Evolutionary conservation across 2,329 filamentous ascomycete genomes (phyloP), one percentile per base, ranked within the genome.

Genomic region (Pseudogymnoascus sp.): DNA sequence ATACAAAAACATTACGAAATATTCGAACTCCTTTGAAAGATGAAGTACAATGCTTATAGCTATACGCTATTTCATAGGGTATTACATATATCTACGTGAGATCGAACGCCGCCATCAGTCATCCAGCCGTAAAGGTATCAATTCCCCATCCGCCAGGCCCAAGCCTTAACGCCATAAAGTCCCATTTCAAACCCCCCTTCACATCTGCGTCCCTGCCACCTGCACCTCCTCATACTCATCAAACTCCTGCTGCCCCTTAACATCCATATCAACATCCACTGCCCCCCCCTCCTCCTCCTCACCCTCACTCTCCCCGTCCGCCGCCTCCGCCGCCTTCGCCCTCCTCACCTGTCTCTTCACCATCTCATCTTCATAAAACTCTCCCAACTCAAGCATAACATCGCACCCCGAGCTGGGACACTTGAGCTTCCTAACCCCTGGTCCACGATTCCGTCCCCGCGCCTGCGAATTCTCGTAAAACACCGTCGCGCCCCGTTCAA

Each of bases 361-460:
- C 12, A 82, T 72, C 43, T 78, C 75, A 66, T 89, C 85, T 15
- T 77, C 74, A 62, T 77, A 79, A 61, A 88, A 78, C 65, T 88
- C 83, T 0, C 73, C 66, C 11, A 76, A 71, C 0, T 74, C 73
- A 53, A 87, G 75, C 61, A 74, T 76, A 81, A 85, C 60, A 15
- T 77, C 75, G 70, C 88, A 91, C 1, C 88, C 87, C 2, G 80
- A 74, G 62, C 85, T 80, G 0, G 88, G 88, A 70, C 88, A 91
- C 60, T 80, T 76, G 0, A 82, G 76, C 58, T 71, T 71, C 50
- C 63, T 68, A 6, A 20, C 35, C 4, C 57, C 61, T 25, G 25
- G 60, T 15, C 60, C 57, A 37, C 57, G 38, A 38, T 36, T 50
- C 36, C 37, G 37, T 36, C 60, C 57, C 11, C 61, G n/a, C 7